Conservation (phyloP, 192 early-diverging fungal species). For the Backusella morwellensis region DNA sequence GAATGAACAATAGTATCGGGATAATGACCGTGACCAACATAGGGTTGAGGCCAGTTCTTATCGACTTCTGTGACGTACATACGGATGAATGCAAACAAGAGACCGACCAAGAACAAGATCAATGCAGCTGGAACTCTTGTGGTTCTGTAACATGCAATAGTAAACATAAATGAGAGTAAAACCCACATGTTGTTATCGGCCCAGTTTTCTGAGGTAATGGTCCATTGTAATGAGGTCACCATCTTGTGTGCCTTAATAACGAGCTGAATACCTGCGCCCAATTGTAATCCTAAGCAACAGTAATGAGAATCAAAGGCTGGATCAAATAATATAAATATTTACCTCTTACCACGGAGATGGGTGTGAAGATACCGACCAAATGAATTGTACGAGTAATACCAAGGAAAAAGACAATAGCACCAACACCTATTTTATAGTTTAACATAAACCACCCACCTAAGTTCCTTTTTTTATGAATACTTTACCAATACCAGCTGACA, state of each 20-base stretch:
- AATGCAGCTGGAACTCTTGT: conserved; percentile 63
- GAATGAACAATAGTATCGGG: conserved; percentile 54
- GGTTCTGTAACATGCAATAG: conserved; percentile 64
- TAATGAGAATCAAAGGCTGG: neutral
- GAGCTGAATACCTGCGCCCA: conserved; percentile 73
- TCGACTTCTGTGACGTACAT: conserved; percentile 31
- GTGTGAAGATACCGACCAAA: conserved; percentile 65
- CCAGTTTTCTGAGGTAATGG: conserved; percentile 57
- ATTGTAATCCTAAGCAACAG: conserved; percentile 47
- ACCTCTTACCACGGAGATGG: conserved; percentile 70
- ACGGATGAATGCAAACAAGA: conserved; percentile 64
- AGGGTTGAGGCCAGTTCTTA: conserved; percentile 31
- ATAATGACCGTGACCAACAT: conserved; percentile 50
- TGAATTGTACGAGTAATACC: conserved; percentile 69
- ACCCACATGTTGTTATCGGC: conserved; percentile 76
- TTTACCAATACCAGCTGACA: conserved; percentile 59
- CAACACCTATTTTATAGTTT: conserved; percentile 38
- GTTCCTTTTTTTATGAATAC: neutral
- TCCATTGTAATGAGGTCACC: conserved; percentile 52
- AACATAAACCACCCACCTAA: too few species aligned
- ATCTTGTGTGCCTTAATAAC: conserved; percentile 67
- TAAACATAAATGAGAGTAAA: conserved; percentile 62
- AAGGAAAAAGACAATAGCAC: conserved; percentile 59
- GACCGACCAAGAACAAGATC: conserved; percentile 68
- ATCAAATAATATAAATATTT: too few species aligned